Evolutionary conservation across 495 filamentous ascomycete genomes (phyloP).

Genomic region (Penicillium egyptiacum): DNA sequence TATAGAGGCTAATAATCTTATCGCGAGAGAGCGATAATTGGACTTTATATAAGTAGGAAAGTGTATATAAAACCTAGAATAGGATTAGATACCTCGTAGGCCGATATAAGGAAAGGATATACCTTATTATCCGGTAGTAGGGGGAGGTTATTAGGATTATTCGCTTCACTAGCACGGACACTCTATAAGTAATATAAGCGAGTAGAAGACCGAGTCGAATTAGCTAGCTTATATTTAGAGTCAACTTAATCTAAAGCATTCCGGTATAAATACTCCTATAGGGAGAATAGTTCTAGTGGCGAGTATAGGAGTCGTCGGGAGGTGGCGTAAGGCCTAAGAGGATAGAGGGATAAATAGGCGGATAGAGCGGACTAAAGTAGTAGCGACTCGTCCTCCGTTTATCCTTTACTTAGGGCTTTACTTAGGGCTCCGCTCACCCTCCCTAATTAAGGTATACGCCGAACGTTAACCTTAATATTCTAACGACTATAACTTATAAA

Average conservation of each 20-base stretch:
- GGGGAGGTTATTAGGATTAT: background rate
- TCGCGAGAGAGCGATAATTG: background rate
- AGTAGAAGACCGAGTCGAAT: background rate
- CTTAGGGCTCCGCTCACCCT: too few species aligned
- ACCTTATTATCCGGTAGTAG: background rate
- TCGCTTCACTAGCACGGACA: background rate
- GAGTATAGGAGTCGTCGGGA: background rate
- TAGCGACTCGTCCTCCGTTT: too few species aligned
- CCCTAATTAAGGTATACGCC: too few species aligned
- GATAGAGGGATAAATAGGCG: too few species aligned
- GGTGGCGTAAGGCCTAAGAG: background rate
- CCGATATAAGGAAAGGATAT: background rate
- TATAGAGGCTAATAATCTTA: background rate
- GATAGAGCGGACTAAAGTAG: too few species aligned
- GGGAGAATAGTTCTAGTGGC: background rate
- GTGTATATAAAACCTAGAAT: background rate
- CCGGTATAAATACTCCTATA: too few species aligned
- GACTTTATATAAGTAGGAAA: background rate
- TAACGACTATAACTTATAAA: too few species aligned
- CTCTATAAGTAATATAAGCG: background rate
- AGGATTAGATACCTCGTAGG: background rate
- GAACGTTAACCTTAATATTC: background rate
- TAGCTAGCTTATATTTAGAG: too few species aligned
- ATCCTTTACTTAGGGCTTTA: background rate
- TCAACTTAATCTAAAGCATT: too few species aligned